These are phyloP conservation scores for Chaetomidium leptoderma DNA, from an alignment of 495 filamentous ascomycete species.

Conservation along the genomic window DNA sequence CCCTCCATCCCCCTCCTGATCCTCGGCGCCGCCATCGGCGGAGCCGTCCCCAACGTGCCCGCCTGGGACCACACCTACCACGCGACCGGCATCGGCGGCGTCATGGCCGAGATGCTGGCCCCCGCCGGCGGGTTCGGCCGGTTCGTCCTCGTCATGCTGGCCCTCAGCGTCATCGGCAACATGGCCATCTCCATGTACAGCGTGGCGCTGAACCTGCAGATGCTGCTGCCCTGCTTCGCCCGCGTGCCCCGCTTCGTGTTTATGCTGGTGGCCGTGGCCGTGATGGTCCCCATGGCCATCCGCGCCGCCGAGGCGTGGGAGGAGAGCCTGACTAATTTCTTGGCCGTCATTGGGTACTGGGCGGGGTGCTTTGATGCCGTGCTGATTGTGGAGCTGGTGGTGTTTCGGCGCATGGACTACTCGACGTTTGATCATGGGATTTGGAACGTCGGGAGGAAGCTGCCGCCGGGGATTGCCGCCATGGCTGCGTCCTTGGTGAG, in stretches of 20 bases:
- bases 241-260: conserved; percentile 45
- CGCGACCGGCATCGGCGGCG: conserved; percentile 44
- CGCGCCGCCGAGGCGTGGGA: conserved; percentile 47
- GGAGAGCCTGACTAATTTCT: conserved; percentile 47
- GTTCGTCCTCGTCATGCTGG: conserved; percentile 48
- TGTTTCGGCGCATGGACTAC: conserved; percentile 41
- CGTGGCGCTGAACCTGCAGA: conserved; percentile 50
- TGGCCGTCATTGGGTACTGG: conserved; percentile 53
- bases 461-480: conserved; percentile 47
- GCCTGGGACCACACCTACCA: conserved; percentile 41
- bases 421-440: conserved; percentile 40
- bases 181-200: conserved; percentile 44
- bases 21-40: conserved; percentile 52
- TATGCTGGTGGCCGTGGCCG: conserved; percentile 41
- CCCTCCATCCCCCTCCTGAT: conserved; percentile 48
- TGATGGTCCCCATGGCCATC: conserved; percentile 49
- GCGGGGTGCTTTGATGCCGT: conserved; percentile 48
- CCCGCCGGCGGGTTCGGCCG: conserved; percentile 50
- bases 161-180: conserved; percentile 48
- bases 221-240: conserved; percentile 44
- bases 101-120: conserved; percentile 47
- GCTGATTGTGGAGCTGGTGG: conserved; percentile 43
- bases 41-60: conserved; percentile 35
- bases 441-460: conserved; percentile 44
- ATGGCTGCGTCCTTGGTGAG: conserved; percentile 34